A percentile compares a stretch with the other conserved stretches of the same genome.
phyloP scores from a whole-genome alignment of 495 filamentous ascomycete species.

The Annulohypoxylon bovei region DNA sequence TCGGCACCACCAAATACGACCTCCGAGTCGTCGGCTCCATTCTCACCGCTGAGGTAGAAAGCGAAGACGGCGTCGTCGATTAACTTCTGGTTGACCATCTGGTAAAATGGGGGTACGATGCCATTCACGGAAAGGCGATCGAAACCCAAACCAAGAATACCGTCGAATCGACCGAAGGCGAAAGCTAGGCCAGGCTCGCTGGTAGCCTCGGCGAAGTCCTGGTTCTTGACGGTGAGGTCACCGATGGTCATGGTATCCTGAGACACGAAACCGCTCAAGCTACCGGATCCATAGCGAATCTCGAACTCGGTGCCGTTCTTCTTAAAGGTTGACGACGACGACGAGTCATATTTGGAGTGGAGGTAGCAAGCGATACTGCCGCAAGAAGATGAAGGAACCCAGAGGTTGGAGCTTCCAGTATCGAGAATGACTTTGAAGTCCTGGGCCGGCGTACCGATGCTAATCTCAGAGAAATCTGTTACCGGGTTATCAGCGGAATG shows the following conservation, averaged over 20 bases:
- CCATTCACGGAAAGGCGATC: slow-evolving; percentile 95
- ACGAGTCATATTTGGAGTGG: slow-evolving; percentile 95
- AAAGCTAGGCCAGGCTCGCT: slow-evolving; percentile 95
- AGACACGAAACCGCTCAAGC: slow-evolving; percentile 92
- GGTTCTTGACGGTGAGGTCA: slow-evolving; percentile 84
- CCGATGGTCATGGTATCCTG: slow-evolving; percentile 87
- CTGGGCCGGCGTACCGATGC: slow-evolving; percentile 91
- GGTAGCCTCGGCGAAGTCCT: slow-evolving; percentile 96
- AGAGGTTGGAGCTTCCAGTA: slow-evolving; percentile 98
- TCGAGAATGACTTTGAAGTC: slow-evolving; percentile 98
- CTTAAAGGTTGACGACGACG: slow-evolving; percentile 89
- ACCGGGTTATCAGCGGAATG: slow-evolving; percentile 37
- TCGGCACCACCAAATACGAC: slow-evolving; percentile 93
- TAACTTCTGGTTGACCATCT: slow-evolving; percentile 87
- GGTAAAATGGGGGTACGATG: slow-evolving; percentile 95
- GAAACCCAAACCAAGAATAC: slow-evolving; percentile 95
- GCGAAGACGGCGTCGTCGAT: slow-evolving; percentile 94
- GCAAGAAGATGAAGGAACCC: slow-evolving; percentile 93
- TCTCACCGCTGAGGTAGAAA: slow-evolving; percentile 88
- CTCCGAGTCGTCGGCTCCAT: slow-evolving; percentile 79
- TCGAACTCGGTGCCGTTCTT: slow-evolving; percentile 91
- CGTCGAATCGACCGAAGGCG: slow-evolving; percentile 97
- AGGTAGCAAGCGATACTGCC: slow-evolving; percentile 98
- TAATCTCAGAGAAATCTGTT: slow-evolving; percentile 95
- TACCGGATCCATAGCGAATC: slow-evolving; percentile 96